These are phyloP conservation scores for Macrophomina pseudophaseolina DNA, from an alignment of 2,329 filamentous ascomycete species.

Conservation along the genomic window DNA sequence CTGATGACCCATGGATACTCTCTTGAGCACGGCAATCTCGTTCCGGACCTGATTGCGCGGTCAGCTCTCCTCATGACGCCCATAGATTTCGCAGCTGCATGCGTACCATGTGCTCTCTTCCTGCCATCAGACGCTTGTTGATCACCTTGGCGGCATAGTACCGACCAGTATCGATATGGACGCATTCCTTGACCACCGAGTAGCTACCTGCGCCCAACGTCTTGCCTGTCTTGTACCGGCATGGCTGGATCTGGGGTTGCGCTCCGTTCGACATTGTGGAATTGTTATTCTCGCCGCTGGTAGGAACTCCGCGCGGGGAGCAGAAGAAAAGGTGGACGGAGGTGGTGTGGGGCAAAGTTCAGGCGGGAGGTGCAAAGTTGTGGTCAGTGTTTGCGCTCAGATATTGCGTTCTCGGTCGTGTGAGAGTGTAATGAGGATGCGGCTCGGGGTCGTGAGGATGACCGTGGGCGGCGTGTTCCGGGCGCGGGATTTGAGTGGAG, in stretches of 20 bases:
- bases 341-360: neutral
- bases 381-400: neutral
- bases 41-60: slow-evolving; percentile 74
- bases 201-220: slow-evolving; percentile 96
- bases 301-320: neutral
- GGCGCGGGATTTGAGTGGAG: slow-evolving; percentile 4
- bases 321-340: neutral
- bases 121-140: slow-evolving; percentile 97
- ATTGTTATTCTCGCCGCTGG: neutral
- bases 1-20: slow-evolving; percentile 98
- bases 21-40: slow-evolving; percentile 96
- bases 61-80: neutral
- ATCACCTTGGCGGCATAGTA: slow-evolving; percentile 99
- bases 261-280: slow-evolving; percentile 20
- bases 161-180: slow-evolving; percentile 95
- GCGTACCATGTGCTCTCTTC: slow-evolving; percentile 92
- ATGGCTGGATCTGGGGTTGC: slow-evolving; percentile 72
- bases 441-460: slow-evolving; percentile 2
- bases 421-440: neutral
- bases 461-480: slow-evolving; percentile 3
- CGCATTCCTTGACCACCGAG: slow-evolving; percentile 97
- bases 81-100: neutral
- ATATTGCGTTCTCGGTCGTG: neutral
- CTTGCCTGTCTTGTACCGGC: slow-evolving; percentile 98
- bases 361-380: neutral